phyloP scores from a whole-genome alignment of 805 yeast species.

The Metschnikowia bowlesiae region DNA sequence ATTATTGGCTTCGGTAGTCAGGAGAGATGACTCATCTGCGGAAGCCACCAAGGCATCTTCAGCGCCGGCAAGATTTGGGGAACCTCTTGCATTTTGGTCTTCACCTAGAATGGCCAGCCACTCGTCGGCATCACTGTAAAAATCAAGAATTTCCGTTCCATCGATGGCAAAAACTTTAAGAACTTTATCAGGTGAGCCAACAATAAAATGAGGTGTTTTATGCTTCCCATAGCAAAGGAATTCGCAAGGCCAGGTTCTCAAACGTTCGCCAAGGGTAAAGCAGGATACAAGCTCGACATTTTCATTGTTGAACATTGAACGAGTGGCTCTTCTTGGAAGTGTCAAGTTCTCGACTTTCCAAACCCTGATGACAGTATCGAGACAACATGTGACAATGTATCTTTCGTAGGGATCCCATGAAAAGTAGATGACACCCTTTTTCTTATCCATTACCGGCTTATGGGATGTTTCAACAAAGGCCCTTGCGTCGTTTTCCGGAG shows the following conservation, averaged over 20 bases:
- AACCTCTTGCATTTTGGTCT: slow-evolving; percentile 7
- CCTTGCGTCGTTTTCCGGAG: slow-evolving; percentile 23
- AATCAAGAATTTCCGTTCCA: slow-evolving; percentile 41
- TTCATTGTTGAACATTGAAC: slow-evolving; percentile 22
- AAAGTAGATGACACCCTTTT: slow-evolving; percentile 48
- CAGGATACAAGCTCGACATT: slow-evolving; percentile 23
- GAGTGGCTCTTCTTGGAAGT: slow-evolving; percentile 20
- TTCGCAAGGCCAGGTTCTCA: slow-evolving; percentile 50
- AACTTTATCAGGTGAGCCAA: slow-evolving; percentile 75
- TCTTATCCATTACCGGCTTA: slow-evolving; percentile 22
- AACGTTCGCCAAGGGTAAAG: slow-evolving; percentile 37
- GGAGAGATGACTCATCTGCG: not conserved
- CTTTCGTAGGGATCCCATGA: slow-evolving; percentile 75
- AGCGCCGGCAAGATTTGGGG: slow-evolving; percentile 1
- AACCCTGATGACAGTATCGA: slow-evolving; percentile 64
- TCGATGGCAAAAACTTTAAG: slow-evolving; percentile 36
- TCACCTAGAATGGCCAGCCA: slow-evolving; percentile 17
- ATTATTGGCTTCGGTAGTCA: slow-evolving; percentile 1
- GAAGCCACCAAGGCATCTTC: slow-evolving; percentile 4
- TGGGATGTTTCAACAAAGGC: slow-evolving; percentile 25
- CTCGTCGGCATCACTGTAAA: slow-evolving; percentile 33
- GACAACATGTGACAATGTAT: slow-evolving; percentile 63
- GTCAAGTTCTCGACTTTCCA: slow-evolving; percentile 53
- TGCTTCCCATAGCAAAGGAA: slow-evolving; percentile 49
- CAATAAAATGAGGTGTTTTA: slow-evolving; percentile 46